Base-by-base conservation (phyloP, 1,139 yeast genomes). In the Eremothecium sinecaudum region DNA sequence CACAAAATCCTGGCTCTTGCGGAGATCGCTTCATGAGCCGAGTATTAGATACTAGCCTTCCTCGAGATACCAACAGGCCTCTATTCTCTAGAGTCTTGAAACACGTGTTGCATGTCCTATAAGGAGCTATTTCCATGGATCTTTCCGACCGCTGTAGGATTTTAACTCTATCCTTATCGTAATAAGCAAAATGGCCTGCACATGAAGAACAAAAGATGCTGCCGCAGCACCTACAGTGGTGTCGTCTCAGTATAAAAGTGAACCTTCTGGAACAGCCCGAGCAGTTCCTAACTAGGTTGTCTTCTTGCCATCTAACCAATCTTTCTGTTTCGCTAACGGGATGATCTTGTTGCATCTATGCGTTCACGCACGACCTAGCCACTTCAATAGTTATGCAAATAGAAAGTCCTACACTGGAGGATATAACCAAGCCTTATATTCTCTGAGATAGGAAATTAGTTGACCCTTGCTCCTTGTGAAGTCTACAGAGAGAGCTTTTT, bases 111-210 rank as follows among this genome's bases (percentile, higher is more conserved):
- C 59, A 37, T 24, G 52, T 56, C 31, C 62, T 41, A 31, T 45
- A 48, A 3, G 60, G 57, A 1, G 53, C 45, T 16, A 37, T 37
- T 53, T 16, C 93, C 73, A 54, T 94, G 78, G 37, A 62, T 47
- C 28, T 75, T 75, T 61, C 95, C 80, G 18, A 77, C 80, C 4
- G 82, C 78, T 35, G 74, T 58, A 25, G 95, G 90, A 65, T 95
- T 81, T 54, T 78, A 72, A 38, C 75, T 48, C 43, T 48, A n/a
- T 32, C 36, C 19, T 33, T 38, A 33, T 55, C 51, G 36, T 56
- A 57, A 15, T 44, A 41, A 5, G 47, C 46, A 39, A 51, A 56
- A 18, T 42, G 39, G 14, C 38, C 44, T 21, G 50, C 35, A 31
- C 61, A 56, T 8, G 39, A 31, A 5, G 44, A 47, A 34, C 61